phyloP scores from a whole-genome alignment of 163 green algal species.

The Picocystis sp. region DNA sequence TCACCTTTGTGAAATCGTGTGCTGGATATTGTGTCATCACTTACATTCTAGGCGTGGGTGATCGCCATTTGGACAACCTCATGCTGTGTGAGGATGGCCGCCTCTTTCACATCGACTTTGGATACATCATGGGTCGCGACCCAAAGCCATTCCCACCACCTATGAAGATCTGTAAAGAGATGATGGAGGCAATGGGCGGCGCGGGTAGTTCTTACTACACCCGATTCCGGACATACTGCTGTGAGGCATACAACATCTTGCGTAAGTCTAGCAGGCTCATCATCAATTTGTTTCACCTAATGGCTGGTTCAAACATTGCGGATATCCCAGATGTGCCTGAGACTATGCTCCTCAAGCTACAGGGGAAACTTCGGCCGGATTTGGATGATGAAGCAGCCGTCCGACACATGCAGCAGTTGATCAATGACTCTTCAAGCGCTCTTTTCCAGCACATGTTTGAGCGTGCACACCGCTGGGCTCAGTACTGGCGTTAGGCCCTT shows the following conservation, averaged over 20 bases:
- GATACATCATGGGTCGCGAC: slow-evolving; percentile 73
- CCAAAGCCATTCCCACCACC: slow-evolving; percentile 91
- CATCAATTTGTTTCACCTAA: slow-evolving; percentile 85
- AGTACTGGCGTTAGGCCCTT: slow-evolving; percentile 82
- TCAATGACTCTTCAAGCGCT: slow-evolving; percentile 68
- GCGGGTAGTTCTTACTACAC: slow-evolving; percentile 44
- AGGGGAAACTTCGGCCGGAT: slow-evolving; percentile 73
- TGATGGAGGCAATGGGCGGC: slow-evolving; percentile 84
- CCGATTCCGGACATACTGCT: slow-evolving; percentile 48
- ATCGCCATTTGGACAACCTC: slow-evolving; percentile 78
- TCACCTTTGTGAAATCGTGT: slow-evolving; percentile 60
- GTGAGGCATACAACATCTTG: slow-evolving; percentile 97
- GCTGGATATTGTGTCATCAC: slow-evolving; percentile 88
- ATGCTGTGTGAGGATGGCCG: slow-evolving; percentile 43
- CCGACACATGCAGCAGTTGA: slow-evolving; percentile 77
- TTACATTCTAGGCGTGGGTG: slow-evolving; percentile 86
- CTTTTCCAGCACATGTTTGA: slow-evolving; percentile 91
- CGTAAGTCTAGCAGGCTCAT: slow-evolving; percentile 78
- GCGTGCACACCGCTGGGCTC: slow-evolving; percentile 76
- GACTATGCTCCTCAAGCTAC: slow-evolving; percentile 81
- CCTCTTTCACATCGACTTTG: slow-evolving; percentile 95
- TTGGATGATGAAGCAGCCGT: slow-evolving; percentile 77
- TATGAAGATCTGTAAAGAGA: slow-evolving; percentile 76
- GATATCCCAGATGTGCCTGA: slow-evolving; percentile 74
- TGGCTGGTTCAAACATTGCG: slow-evolving; percentile 59